Base-by-base conservation (phyloP, 371 early-diverging fungal genomes). In the Lichtheimia ramosa region DNA sequence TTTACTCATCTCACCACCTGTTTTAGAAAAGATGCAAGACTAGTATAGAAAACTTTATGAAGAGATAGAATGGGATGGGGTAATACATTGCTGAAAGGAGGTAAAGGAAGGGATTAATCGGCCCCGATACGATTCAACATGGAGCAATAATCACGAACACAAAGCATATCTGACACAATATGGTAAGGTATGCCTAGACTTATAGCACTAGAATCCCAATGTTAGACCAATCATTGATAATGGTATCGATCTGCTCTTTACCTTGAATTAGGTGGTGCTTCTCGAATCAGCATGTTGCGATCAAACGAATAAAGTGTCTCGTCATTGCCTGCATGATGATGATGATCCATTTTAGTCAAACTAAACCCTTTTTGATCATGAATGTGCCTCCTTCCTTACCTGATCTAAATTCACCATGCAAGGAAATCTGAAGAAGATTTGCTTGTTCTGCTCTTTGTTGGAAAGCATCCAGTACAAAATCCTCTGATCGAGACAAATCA, bases 321-420 rank as follows among this genome's bases (percentile, higher is more conserved):
- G 13, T 61, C 52, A 2, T 66, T 68, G 10, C 69, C 74, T 59
- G 28, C 28, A 28, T 28, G 7, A 28, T 28, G 25, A 5, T 27
- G 34, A 34, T 1, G 34, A 34, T 34, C 34, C 34, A 1, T 34
- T 34, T 8, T 34, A 34, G 34, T 34, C 10, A 34, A 8, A 34
- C 34, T 34, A 34, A 8, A 18, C 48, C 7, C 15, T 18, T 28
- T 46, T 58, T 23, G 6, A 15, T 27, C 15, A 3, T 54, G 20
- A 3, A 0, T n/a, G n/a, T n/a, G n/a, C n/a, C n/a, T 43, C 27
- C 16, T n/a, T 55, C n/a, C 12, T 43, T 59, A 79, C 77, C 75
- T 69, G 83, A 82, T 46, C 67, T 69, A 51, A 87, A 84, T 61
- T 85, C 84, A 39, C 88, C 88, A 16, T 68, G 60, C 43, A 61